Evolutionary conservation across 139 green algal genomes (phyloP), one percentile per base, ranked within the genome.

Genomic region (Prasinococcaceae sp.): DNA sequence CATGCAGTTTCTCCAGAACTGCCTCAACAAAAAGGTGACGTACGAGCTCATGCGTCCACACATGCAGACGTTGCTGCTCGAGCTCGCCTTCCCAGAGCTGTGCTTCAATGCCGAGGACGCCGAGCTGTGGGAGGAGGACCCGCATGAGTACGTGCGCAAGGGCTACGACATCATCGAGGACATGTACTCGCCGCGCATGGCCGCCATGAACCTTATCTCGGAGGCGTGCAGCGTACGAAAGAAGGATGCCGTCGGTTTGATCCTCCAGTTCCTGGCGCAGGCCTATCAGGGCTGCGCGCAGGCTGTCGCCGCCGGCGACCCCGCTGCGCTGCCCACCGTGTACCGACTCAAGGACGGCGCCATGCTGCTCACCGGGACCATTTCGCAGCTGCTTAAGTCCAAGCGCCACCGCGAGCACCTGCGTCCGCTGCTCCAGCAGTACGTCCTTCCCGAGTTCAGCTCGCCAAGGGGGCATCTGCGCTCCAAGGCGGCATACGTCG

Each of bases 81-180:
- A 79, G 29, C 73, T 93, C 12, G 72, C 84, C 4, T 89, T 97
- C 61, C 89, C 85, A 12, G 60, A 93, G 27, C 61, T 93, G 55
- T 93, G 79, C 56, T 96, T 94, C 61, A 70, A 79, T 60, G 78
- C 92, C 9, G 72, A 83, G 39, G 90, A 98, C 59, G 69, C 60
- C 2, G 58, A 81, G 67, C 79, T 98, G 45, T 96, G 90, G 86
- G 41, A 61, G 30, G 82, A 96, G 8, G 86, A 98, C 78, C 90
- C 90, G 4, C 77, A 93, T 36, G 90, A 98, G 70, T 97, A 93
- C 69, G 83, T 98, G 6, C 59, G 89, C 39, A 95, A 94, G 71
- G 54, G 52, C 8, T 60, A 71, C 10, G 90, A 98, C 76, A 84
- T 98, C 56, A 76, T 98, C 44, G 88, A 98, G 65, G 90, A 98